Base-by-base conservation (phyloP, 1,284 basidiomycete species). In the Exobasidium rhododendri region DNA sequence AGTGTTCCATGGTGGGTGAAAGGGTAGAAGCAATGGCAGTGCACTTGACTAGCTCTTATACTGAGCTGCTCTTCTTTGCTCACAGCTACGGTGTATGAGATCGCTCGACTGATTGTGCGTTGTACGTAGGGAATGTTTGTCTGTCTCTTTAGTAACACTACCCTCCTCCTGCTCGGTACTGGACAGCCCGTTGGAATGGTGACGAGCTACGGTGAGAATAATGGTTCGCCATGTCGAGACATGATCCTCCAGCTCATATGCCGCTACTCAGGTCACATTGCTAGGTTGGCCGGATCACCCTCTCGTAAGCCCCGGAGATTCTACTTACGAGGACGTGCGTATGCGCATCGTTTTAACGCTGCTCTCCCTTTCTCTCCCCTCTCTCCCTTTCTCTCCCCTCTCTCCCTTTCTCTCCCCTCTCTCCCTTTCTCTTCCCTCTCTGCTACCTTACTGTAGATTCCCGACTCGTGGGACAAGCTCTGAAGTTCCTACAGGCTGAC, bases 1-100 rank as follows among this genome's bases (percentile, higher is more conserved):
- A 32, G 24, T 56, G 30, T 62, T 62, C 26, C 60, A 62, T 24
- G 59, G 59, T 60, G 11, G 20, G 32, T 44, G n/a, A 28, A n/a
- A 29, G 20, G 17, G 17, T 3, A 11, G 43, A 31, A 10, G n/a
- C 31, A 28, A 4, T 5, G 56, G 26, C n/a, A 45, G 30, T 29
- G 2, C 2, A 30, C 43, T 2, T 40, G 4, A 22, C 17, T 28
- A 7, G 31, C 3, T 51, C 53, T n/a, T 4, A 24, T 50, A 20
- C 20, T n/a, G n/a, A n/a, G n/a, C n/a, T n/a, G n/a, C n/a, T n/a
- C n/a, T n/a, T n/a, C n/a, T n/a, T n/a, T n/a, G n/a, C n/a, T n/a
- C n/a, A 7, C 24, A 75, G 75, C 74, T 43, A 65, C 66, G 45
- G 73, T 75, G 2, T 77, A 77, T 61, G 74, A 75, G 47, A 66